Conservation (phyloP, 768 basidiomycete species). For the Suillus alpinus region DNA sequence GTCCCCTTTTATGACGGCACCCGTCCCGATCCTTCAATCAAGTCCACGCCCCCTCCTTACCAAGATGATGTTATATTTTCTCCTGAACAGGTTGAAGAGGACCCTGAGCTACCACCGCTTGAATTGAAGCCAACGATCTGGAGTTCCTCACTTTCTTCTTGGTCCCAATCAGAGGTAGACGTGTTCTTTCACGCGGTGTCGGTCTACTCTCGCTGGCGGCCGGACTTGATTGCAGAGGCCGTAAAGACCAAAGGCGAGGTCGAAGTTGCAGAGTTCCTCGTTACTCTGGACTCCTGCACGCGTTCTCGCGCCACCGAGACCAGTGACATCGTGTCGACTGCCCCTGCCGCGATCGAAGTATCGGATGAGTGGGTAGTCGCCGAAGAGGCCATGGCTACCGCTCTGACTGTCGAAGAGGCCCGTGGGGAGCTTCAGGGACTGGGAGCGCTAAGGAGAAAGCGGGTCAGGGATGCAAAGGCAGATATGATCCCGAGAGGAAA, state of each 20-base stretch:
- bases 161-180: slow-evolving; percentile 70
- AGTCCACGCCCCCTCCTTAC: not conserved
- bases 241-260: slow-evolving; percentile 63
- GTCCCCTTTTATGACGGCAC: not conserved
- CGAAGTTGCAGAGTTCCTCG: slow-evolving; percentile 70
- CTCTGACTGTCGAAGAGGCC: slow-evolving; percentile 18
- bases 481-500: slow-evolving; percentile 3
- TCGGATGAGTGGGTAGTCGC: slow-evolving; percentile 33
- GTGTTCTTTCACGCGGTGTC: slow-evolving; percentile 69
- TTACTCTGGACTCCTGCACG: slow-evolving; percentile 44
- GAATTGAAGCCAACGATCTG: not conserved
- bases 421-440: not conserved
- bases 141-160: slow-evolving; percentile 26
- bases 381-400: slow-evolving; percentile 32
- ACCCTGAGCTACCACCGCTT: not conserved
- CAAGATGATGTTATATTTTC: not conserved
- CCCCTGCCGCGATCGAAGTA: slow-evolving; percentile 32
- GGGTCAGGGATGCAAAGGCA: slow-evolving; percentile 6
- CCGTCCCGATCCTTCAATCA: no score
- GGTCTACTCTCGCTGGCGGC: slow-evolving; percentile 65
- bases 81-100: not conserved
- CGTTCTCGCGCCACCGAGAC: slow-evolving; percentile 8
- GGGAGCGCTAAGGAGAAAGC: slow-evolving; percentile 1
- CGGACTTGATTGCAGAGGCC: slow-evolving; percentile 71
- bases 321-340: not conserved